Evolutionary conservation across 202 grass and related monocot genomes (phyloP), one percentile per base, ranked within the genome.

Genomic region (Digitaria exilis): DNA sequence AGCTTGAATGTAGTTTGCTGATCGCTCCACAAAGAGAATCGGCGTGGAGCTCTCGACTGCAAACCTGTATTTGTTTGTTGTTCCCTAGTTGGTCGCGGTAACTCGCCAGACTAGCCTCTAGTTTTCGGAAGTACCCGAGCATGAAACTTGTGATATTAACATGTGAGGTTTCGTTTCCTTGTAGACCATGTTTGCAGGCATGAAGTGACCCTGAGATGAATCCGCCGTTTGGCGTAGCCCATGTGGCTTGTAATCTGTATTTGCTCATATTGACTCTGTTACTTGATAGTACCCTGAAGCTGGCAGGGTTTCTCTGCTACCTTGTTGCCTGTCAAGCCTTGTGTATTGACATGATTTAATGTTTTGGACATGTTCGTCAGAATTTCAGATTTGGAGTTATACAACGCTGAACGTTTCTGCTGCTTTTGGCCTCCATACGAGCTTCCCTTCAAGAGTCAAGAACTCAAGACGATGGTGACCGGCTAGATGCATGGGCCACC

Each of bases 1-100:
- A 84, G 42, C 18, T 73, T 84, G 78, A n/a, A 86, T 89, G 57
- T 86, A 77, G 34, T 90, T 75, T 88, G 85, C 84, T 67, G 49
- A 52, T 88, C 73, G 68, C 87, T 93, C 89, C 79, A 71, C 94
- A 84, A 89, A 86, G 91, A 91, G 87, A 93, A 97, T 91, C 79
- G 26, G 80, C 84, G 87, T 91, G 84, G 89, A 89, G 89, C 84
- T 76, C 86, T 80, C 25, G 46, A 74, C 44, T 65, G 58, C 60
- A 79, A 57, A 65, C 75, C 75, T 55, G 34, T 25, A 76, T 46
- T 63, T 86, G 45, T 78, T 73, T 19, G 46, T 85, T 63, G 35
- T 39, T 39, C 21, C 12, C 42, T 26, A 52, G 52, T 70, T 0
- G 32, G 43, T 61, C 15, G n/a, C n/a, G 68, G 58, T 59, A 37